A percentile compares a stretch with the other conserved stretches of the same genome.
phyloP scores from a whole-genome alignment of 2,329 filamentous ascomycete species.

The Fusarium nelsonii region DNA sequence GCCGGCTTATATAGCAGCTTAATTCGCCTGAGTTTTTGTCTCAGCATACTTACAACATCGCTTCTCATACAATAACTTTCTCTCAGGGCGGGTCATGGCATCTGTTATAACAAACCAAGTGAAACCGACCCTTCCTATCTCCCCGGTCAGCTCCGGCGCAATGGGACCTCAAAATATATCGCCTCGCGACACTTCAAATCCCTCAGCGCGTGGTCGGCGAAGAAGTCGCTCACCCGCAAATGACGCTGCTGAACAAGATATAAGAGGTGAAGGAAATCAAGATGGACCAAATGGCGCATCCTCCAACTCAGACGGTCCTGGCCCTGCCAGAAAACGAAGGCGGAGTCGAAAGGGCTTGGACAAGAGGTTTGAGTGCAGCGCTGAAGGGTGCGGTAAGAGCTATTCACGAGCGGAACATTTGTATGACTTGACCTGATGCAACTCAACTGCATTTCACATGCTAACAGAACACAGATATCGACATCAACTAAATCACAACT shows the following conservation, averaged over 20 bases:
- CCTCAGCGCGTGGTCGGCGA: slow-evolving; percentile 55
- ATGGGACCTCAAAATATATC: slow-evolving; percentile 59
- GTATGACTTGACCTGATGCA: slow-evolving; percentile 61
- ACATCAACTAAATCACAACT: slow-evolving; percentile 95
- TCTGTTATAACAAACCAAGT: slow-evolving; percentile 46
- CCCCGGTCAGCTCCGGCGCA: slow-evolving; percentile 55
- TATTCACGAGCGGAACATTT: slow-evolving; percentile 97
- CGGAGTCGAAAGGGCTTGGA: slow-evolving; percentile 82
- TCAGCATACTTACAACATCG: not conserved
- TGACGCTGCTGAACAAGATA: slow-evolving; percentile 58
- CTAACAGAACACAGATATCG: slow-evolving; percentile 69
- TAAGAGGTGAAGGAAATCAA: slow-evolving; percentile 52
- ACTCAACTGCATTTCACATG: not conserved
- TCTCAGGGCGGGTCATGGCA: slow-evolving; percentile 45
- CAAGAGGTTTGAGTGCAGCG: slow-evolving; percentile 86
- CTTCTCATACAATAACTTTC: slow-evolving; percentile 1
- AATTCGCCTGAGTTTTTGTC: not conserved
- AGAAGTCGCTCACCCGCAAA: slow-evolving; percentile 59
- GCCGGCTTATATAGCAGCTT: not conserved
- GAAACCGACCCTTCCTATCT: slow-evolving; percentile 55
- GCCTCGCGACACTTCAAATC: slow-evolving; percentile 51
- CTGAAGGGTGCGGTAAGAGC: slow-evolving; percentile 91
- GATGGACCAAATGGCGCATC: slow-evolving; percentile 58
- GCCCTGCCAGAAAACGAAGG: slow-evolving; percentile 74
- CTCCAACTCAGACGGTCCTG: slow-evolving; percentile 66